Evolutionary conservation across 2,329 filamentous ascomycete genomes (phyloP).

Genomic region (Mycosphaerella sp.): DNA sequence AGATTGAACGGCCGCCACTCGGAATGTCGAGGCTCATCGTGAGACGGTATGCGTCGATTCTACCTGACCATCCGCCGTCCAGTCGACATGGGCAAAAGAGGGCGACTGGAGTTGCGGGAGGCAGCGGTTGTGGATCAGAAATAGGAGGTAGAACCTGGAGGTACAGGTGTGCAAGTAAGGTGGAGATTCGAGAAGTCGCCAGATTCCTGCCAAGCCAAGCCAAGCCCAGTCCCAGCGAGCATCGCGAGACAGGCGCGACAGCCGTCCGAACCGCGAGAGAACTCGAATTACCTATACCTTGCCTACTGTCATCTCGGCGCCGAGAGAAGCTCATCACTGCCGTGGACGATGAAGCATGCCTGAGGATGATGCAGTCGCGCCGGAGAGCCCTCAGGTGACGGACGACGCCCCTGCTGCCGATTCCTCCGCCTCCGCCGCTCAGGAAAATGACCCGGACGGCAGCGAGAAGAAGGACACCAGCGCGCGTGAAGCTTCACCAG

Average conservation of each 20-base stretch:
- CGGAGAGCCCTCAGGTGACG: conserved; percentile 6
- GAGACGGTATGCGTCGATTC: background rate
- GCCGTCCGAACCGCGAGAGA: no score
- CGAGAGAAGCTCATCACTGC: background rate
- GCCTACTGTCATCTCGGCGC: background rate
- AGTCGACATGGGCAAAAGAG: no score
- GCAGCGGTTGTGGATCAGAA: no score
- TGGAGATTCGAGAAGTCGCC: no score
- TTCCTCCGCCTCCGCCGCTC: background rate
- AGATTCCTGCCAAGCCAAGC: no score
- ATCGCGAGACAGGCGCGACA: no score
- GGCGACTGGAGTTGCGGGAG: no score
- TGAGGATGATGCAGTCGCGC: conserved; percentile 9
- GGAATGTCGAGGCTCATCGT: conserved; percentile 60
- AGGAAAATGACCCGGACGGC: background rate
- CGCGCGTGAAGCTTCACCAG: background rate
- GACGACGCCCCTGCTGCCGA: background rate
- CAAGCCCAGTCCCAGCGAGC: no score
- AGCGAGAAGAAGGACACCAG: background rate
- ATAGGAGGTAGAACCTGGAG: no score
- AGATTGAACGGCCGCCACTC: conserved; percentile 54
- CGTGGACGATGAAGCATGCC: conserved; percentile 19
- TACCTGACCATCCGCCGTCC: no score
- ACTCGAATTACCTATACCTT: background rate
- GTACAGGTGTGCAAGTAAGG: no score